These are phyloP conservation scores for Casuarina cunninghamiana DNA, from an alignment of 306 rosid species.

Conservation along the genomic window DNA sequence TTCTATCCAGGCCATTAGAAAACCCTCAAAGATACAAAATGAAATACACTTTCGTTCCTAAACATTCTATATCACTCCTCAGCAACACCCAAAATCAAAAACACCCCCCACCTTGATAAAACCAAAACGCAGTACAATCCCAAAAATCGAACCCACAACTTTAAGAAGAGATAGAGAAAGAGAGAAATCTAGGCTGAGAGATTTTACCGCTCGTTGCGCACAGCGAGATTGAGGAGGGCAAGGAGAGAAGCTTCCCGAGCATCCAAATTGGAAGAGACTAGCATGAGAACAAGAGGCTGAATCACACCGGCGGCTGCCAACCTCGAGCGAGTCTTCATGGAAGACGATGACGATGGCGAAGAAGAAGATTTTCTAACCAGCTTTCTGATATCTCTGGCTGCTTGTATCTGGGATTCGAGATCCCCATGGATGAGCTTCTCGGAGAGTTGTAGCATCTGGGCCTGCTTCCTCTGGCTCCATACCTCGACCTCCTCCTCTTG, in stretches of 20 bases:
- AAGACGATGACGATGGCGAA: slow-evolving; percentile 28
- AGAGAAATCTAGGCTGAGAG: not conserved
- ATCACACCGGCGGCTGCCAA: slow-evolving; percentile 72
- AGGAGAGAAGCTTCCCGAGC: slow-evolving; percentile 85
- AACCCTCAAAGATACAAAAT: not conserved
- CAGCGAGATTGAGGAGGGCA: slow-evolving; percentile 91
- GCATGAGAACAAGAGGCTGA: slow-evolving; percentile 79
- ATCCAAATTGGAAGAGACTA: slow-evolving; percentile 62
- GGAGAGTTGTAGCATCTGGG: slow-evolving; percentile 53
- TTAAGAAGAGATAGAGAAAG: not conserved
- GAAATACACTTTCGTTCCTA: not conserved
- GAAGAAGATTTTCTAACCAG: slow-evolving; percentile 65
- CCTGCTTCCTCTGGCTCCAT: slow-evolving; percentile 53
- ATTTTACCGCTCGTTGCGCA: slow-evolving; percentile 68
- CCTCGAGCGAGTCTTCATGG: slow-evolving; percentile 59
- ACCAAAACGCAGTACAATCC: not conserved
- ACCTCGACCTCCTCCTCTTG: slow-evolving; percentile 18
- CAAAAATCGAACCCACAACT: not conserved
- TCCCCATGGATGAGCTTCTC: slow-evolving; percentile 67
- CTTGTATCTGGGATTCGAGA: slow-evolving; percentile 67
- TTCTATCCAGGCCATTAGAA: not conserved
- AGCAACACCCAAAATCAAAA: not conserved
- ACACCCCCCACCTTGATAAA: not conserved
- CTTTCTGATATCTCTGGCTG: slow-evolving; percentile 81
- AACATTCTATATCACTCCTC: not conserved